Evolutionary conservation across 306 rosid species (phyloP), one percentile per base, ranked within the genome.

Genomic region (Prunus armeniaca): DNA sequence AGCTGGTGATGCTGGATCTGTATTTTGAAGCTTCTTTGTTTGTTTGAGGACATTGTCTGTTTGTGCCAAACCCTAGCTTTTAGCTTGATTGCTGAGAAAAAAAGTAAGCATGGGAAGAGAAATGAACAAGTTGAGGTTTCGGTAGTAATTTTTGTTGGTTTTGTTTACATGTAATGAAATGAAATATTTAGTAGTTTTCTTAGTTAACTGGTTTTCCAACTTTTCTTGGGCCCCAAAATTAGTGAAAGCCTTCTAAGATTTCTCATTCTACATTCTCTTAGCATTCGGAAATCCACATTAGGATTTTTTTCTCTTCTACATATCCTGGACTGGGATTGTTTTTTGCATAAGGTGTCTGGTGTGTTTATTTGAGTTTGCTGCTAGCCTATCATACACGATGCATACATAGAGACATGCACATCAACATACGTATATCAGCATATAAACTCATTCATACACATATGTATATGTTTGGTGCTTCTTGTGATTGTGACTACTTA

Each of bases 1-100:
- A 20, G 27, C 65, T 57, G 24, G 13, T 43, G 43, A 47, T 28
- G 43, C 38, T 72, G 77, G 84, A 80, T 80, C 84, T 80, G 84
- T 22, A 28, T 51, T 41, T 69, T 27, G 71, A 49, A 61, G 17
- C 27, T 45, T 55, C 17, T 22, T 46, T 20, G 43, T 12, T 25
- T 52, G 7, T 25, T 54, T 22, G 4, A 12, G 18, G 19, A 3
- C 52, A 10, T 60, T 62, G 57, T 47, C 24, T 41, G 19, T 75
- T 75, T 43, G 41, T 69, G 38, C 22, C 12, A 69, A 74, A 75
- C 80, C 84, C 72, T 69, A 80, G 47, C 57, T 27, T 8, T 69
- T 69, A 49, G 58, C 45, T 27, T 28, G n/a, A 28, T 62, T 62
- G 41, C 34, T 27, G 62, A 56, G 62, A 56, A 15, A 62, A 27